Evolutionary conservation across 257 asterid genomes (phyloP), one percentile per base, ranked within the genome.

Genomic region (Solanum bulbocastanum): DNA sequence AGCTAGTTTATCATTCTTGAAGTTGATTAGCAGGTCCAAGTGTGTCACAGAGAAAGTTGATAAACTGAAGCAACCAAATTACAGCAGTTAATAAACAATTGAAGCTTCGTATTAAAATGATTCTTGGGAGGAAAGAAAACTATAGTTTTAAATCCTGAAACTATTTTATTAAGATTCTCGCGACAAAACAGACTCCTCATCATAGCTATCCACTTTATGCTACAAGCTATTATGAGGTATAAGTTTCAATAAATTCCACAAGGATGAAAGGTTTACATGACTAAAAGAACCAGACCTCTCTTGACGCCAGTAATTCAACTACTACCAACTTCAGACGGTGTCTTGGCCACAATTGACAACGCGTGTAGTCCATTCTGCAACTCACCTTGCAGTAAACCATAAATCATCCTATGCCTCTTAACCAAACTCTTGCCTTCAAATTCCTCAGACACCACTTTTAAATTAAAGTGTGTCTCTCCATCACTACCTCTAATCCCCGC

Each of bases 341-440:
- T 91, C 92, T 93, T 94, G 25, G 98, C 96, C 90, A 86, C 94
- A 58, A 96, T 96, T 2, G 98, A 94, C 91, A 96, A 88, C 0
- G 98, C 98, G 33, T 94, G 98, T n/a, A 96, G 88, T 87, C 98
- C 96, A 87, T 60, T 93, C 92, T 94, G 94, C 92, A 94, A 84
- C 92, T 96, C 98, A 88, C 94, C 96, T 79, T 96, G 95, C 96
- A 96, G 86, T 89, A 95, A 90, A 85, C 88, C 89, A 87, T 95
- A 94, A 87, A 95, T 90, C 93, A 94, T 69, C 76, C 98, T 91
- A 88, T 96, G 98, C 94, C 99, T 94, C 92, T 96, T 95, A 86
- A 96, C 96, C 94, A 96, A 89, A 91, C 98, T 96, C 92, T 96
- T 96, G 84, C 96, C 98, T 90, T 92, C 98, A 87, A 96, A 96